Evolutionary conservation across 2,329 filamentous ascomycete species (phyloP).

Genomic region (Calonectria naviculata): DNA sequence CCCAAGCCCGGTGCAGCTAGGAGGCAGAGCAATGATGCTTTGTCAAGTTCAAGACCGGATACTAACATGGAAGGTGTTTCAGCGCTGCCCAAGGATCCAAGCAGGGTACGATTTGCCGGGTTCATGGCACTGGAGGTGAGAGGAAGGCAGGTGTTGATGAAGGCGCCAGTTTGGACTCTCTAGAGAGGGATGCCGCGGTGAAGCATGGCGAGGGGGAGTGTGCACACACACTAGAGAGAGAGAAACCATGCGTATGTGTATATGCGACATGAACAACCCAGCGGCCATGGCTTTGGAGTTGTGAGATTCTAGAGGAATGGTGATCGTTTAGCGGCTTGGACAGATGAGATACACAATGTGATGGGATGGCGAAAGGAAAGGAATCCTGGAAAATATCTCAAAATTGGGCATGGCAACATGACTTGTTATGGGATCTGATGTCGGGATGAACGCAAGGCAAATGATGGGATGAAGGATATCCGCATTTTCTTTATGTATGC

Average conservation of each 20-base stretch:
- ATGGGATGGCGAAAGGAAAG: neutral
- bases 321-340: neutral
- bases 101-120: slow-evolving; percentile 78
- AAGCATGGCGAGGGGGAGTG: neutral
- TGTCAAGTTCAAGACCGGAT: slow-evolving; percentile 40
- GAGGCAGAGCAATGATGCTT: slow-evolving; percentile 42
- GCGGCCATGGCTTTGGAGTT: slow-evolving; percentile 14
- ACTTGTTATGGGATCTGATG: slow-evolving; percentile 6
- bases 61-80: slow-evolving; percentile 53
- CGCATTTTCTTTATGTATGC: slow-evolving; percentile 27
- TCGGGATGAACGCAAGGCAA: slow-evolving; percentile 23
- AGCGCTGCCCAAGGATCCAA: slow-evolving; percentile 58
- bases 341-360: neutral
- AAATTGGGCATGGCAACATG: slow-evolving; percentile 26
- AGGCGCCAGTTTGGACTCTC: slow-evolving; percentile 79
- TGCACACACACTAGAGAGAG: neutral
- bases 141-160: slow-evolving; percentile 79
- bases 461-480: slow-evolving; percentile 31
- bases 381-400: slow-evolving; percentile 1
- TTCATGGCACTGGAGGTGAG: slow-evolving; percentile 81
- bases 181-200: slow-evolving; percentile 14
- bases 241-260: neutral
- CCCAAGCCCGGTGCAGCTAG: slow-evolving; percentile 22
- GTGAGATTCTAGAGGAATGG: slow-evolving; percentile 11
- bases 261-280: slow-evolving; percentile 4